Percentiles rank a stretch among this genome's conserved stretches.
These are phyloP conservation scores for Castanea sativa DNA, from an alignment of 306 rosid species.

Conservation along the genomic window DNA sequence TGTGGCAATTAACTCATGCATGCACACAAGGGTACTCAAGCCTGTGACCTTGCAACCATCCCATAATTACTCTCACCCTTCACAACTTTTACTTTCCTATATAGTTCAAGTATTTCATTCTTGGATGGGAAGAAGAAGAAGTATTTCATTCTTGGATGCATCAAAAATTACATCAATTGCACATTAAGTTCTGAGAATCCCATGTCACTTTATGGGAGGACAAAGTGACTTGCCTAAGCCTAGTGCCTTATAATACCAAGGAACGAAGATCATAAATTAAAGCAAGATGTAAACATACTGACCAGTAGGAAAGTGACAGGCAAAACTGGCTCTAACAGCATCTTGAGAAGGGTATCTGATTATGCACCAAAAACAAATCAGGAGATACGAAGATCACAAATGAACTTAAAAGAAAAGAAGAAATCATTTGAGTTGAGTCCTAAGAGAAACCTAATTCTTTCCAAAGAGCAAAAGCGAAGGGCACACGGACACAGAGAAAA, in stretches of 20 bases:
- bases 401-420: conserved; percentile 20
- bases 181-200: not conserved
- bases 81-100: not conserved
- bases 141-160: not conserved
- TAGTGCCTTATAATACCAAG: conserved; percentile 17
- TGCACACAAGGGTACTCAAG: not conserved
- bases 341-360: conserved; percentile 70
- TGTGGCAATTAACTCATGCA: not conserved
- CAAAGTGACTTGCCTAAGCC: conserved; percentile 7
- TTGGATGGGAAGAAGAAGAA: not conserved
- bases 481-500: not conserved
- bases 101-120: not conserved
- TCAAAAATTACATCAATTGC: conserved; percentile 4
- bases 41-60: not conserved
- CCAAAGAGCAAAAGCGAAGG: not conserved
- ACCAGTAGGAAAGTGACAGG: conserved; percentile 65
- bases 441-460: not conserved
- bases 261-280: conserved; percentile 24
- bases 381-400: conserved; percentile 36
- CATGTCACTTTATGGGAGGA: conserved; percentile 7
- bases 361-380: conserved; percentile 44
- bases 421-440: not conserved
- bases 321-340: conserved; percentile 74
- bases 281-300: conserved; percentile 40
- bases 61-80: not conserved